phyloP scores from a whole-genome alignment of 2,329 filamentous ascomycete species.

The Paraconiothyrium brasiliense region DNA sequence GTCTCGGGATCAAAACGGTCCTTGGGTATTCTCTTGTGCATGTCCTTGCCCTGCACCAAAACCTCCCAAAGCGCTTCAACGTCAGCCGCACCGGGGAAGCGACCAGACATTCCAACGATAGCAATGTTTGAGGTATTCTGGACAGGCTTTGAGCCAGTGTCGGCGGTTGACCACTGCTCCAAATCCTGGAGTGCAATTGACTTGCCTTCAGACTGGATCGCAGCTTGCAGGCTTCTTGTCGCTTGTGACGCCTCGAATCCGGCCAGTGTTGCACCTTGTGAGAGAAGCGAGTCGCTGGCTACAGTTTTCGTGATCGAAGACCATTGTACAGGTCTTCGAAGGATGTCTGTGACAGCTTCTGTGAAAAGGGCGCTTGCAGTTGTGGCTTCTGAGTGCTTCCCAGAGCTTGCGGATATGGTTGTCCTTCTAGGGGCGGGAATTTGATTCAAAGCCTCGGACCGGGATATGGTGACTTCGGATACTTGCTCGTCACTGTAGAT shows the following conservation, averaged over 20 bases:
- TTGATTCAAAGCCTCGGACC: neutral
- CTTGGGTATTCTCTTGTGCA: slow-evolving; percentile 1
- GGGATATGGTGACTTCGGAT: neutral
- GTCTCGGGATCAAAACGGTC: slow-evolving; percentile 42
- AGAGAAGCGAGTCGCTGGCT: neutral
- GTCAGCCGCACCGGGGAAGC: slow-evolving; percentile 31
- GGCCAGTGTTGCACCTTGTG: slow-evolving; percentile 1
- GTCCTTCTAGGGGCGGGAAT: slow-evolving; percentile 1
- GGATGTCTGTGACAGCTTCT: slow-evolving; percentile 14
- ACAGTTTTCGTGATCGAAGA: slow-evolving; percentile 6
- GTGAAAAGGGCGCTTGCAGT: slow-evolving; percentile 11
- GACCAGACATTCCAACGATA: slow-evolving; percentile 35
- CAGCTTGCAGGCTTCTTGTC: slow-evolving; percentile 10
- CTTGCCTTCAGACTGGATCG: slow-evolving; percentile 7
- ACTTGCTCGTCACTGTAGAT: slow-evolving; percentile 15
- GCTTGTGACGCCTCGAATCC: slow-evolving; percentile 11
- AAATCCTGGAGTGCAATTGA: slow-evolving; percentile 5
- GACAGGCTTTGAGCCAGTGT: slow-evolving; percentile 1
- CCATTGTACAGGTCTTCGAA: slow-evolving; percentile 14
- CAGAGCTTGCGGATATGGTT: slow-evolving; percentile 11
- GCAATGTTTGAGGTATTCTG: slow-evolving; percentile 21
- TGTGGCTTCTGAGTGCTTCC: slow-evolving; percentile 7
- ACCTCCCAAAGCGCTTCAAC: slow-evolving; percentile 50
- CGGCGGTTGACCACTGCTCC: neutral
- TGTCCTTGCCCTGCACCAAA: slow-evolving; percentile 42